These are phyloP conservation scores for Eucalyptus tenuipes DNA, from an alignment of 345 rosid species.

Conservation along the genomic window DNA sequence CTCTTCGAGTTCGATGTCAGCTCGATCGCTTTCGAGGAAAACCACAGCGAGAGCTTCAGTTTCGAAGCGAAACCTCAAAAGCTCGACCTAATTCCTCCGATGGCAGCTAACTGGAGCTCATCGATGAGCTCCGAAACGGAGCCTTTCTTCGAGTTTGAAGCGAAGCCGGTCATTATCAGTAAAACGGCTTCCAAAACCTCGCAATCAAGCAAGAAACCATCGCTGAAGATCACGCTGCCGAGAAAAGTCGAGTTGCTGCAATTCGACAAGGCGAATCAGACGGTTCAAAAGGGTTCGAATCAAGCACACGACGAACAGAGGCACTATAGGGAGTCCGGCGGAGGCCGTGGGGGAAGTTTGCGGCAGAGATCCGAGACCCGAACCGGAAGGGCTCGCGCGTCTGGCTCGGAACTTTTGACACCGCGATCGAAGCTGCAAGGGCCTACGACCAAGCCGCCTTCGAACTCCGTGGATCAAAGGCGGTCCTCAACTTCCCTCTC, in stretches of 20 bases:
- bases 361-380: slow-evolving; percentile 96
- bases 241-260: slow-evolving; percentile 33
- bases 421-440: slow-evolving; percentile 65
- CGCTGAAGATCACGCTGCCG: slow-evolving; percentile 41
- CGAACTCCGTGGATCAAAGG: slow-evolving; percentile 69
- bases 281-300: not conserved
- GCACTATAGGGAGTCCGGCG: slow-evolving; percentile 89
- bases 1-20: slow-evolving; percentile 1
- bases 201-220: slow-evolving; percentile 9
- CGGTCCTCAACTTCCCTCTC: slow-evolving; percentile 79
- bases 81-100: not conserved
- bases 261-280: slow-evolving; percentile 6
- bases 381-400: slow-evolving; percentile 53
- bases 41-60: not conserved
- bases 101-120: not conserved
- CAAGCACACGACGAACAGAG: slow-evolving; percentile 4
- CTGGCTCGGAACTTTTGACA: slow-evolving; percentile 86
- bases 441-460: slow-evolving; percentile 87
- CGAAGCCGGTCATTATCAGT: slow-evolving; percentile 25
- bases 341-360: slow-evolving; percentile 96
- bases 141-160: slow-evolving; percentile 11
- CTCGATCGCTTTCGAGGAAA: not conserved
- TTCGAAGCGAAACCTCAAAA: not conserved
- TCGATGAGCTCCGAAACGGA: not conserved
- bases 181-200: slow-evolving; percentile 15